Conservation (phyloP, 2,329 filamentous ascomycete genomes). For the Ceratocystis albifundus region DNA sequence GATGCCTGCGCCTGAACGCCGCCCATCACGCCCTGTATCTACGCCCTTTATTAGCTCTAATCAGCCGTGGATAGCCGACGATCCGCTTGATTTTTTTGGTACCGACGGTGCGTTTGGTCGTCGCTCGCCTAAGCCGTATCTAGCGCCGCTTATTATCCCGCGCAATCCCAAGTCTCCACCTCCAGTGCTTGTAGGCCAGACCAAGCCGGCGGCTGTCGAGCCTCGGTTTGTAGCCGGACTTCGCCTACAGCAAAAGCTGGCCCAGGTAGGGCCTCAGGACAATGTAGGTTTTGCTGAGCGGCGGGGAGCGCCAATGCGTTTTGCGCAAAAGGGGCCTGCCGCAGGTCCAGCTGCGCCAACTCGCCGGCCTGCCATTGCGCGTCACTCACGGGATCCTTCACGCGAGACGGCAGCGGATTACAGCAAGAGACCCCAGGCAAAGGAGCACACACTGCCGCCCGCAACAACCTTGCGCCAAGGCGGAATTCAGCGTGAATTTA, state of each 20-base stretch:
- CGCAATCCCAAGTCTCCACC: constrained; percentile 4
- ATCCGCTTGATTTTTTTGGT: constrained; percentile 12
- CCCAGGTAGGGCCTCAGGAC: not conserved
- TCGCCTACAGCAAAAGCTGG: constrained; percentile 17
- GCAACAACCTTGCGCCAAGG: not conserved
- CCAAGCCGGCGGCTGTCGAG: not conserved
- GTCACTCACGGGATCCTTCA: not conserved
- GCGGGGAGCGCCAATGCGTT: not conserved
- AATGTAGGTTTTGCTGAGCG: not conserved
- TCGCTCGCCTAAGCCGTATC: constrained; percentile 15
- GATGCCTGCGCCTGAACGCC: not conserved
- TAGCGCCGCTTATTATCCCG: constrained; percentile 19
- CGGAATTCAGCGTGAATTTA: constrained; percentile 10
- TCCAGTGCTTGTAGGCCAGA: not conserved
- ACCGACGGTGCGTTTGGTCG: too few species aligned
- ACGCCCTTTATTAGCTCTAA: constrained; percentile 20
- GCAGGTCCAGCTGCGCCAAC: not conserved
- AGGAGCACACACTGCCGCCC: not conserved
- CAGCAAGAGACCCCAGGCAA: not conserved
- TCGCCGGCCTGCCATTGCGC: not conserved
- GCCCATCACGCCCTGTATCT: constrained; percentile 13
- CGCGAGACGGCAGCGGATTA: not conserved
- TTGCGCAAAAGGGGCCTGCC: constrained; percentile 1
- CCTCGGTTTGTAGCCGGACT: constrained; percentile 20
- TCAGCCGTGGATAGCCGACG: constrained; percentile 19